Evolutionary conservation across 345 rosid species (phyloP).

Genomic region (Populus davidiana): DNA sequence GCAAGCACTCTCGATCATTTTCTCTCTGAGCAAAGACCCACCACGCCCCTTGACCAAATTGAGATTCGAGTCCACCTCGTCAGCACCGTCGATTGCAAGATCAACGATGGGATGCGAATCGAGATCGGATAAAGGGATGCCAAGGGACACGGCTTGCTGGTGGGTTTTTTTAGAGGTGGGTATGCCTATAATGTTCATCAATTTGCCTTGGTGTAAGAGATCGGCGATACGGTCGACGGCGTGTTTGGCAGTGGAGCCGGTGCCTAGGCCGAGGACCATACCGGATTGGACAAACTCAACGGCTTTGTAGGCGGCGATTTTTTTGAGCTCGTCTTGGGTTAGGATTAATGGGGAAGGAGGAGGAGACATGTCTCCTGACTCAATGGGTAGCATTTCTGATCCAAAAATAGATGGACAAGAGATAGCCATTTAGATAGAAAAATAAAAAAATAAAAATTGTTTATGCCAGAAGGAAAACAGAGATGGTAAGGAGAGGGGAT

Average conservation of each 20-base stretch:
- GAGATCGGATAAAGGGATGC: constrained; percentile 80
- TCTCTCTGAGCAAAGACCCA: constrained; percentile 85
- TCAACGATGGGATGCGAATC: constrained; percentile 66
- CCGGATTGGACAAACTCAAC: constrained; percentile 91
- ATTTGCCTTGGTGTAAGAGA: constrained; percentile 64
- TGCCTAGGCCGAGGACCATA: constrained; percentile 96
- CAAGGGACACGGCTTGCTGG: constrained; percentile 73
- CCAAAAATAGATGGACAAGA: constrained; percentile 18
- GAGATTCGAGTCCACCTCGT: constrained; percentile 78
- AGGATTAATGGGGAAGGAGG: constrained; percentile 31
- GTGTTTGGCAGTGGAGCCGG: constrained; percentile 95
- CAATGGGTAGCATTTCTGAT: constrained; percentile 22
- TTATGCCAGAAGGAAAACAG: too few species aligned
- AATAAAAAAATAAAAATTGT: background rate
- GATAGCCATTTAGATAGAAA: constrained; percentile 40
- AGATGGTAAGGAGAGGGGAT: background rate
- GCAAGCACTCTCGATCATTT: constrained; percentile 85
- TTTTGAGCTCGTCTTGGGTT: constrained; percentile 77
- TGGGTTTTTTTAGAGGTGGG: constrained; percentile 81
- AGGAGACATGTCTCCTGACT: background rate
- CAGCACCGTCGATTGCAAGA: constrained; percentile 95
- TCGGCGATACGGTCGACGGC: constrained; percentile 92
- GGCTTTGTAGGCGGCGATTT: constrained; percentile 82
- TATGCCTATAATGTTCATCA: constrained; percentile 63
- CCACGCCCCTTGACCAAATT: constrained; percentile 92